A percentile compares a stretch with the other conserved stretches of the same genome.
These are phyloP conservation scores for Eruca vesicaria DNA, from an alignment of 441 rosid species.

Conservation along the genomic window DNA sequence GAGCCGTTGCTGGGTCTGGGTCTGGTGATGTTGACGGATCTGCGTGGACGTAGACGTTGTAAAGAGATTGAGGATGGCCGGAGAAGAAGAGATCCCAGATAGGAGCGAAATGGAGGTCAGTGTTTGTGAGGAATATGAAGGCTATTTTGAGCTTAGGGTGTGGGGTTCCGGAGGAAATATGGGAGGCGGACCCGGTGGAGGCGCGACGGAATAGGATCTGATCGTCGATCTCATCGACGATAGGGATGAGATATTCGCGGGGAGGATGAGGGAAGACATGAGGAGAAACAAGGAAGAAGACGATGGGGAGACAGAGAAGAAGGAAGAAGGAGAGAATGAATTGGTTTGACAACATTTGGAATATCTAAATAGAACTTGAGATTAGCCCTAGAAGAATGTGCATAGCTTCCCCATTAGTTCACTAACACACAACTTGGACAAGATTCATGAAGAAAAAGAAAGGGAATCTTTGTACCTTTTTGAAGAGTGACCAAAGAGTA, in stretches of 20 bases:
- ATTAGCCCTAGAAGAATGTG: background rate
- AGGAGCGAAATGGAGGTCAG: slow-evolving; percentile 75
- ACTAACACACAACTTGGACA: background rate
- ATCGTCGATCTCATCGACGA: slow-evolving; percentile 65
- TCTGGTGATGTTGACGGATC: slow-evolving; percentile 69
- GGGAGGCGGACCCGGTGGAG: slow-evolving; percentile 45
- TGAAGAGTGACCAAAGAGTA: background rate
- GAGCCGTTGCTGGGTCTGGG: slow-evolving; percentile 41
- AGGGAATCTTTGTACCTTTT: background rate
- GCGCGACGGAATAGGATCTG: slow-evolving; percentile 56
- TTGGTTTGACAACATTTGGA: slow-evolving; percentile 51
- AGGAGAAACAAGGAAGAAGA: slow-evolving; percentile 60
- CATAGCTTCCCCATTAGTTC: background rate
- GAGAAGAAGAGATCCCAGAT: slow-evolving; percentile 68
- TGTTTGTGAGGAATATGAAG: slow-evolving; percentile 80
- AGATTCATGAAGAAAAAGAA: background rate
- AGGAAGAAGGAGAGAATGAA: slow-evolving; percentile 52
- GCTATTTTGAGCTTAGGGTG: slow-evolving; percentile 61
- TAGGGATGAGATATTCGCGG: slow-evolving; percentile 51
- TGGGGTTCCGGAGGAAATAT: slow-evolving; percentile 47
- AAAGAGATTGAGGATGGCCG: slow-evolving; percentile 38
- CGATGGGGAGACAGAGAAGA: slow-evolving; percentile 52
- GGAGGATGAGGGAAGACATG: slow-evolving; percentile 45
- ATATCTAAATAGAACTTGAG: background rate
- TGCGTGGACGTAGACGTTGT: slow-evolving; percentile 84